These are phyloP conservation scores for Flagelloscypha sp. DNA, from an alignment of 768 basidiomycete genomes.

Conservation along the genomic window DNA sequence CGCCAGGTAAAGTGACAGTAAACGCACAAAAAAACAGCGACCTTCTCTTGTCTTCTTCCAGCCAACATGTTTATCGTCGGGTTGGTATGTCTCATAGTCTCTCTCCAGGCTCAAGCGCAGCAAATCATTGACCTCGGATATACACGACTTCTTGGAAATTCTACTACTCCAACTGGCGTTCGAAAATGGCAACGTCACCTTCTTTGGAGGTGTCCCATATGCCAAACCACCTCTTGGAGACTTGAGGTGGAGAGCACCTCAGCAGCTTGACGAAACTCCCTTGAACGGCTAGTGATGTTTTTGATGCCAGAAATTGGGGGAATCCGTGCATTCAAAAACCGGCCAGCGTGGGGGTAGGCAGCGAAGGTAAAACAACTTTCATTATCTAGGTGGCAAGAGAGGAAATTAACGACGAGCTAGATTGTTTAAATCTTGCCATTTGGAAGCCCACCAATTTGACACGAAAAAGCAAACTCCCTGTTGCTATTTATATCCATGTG, in stretches of 20 bases:
- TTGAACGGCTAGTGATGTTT: conserved; percentile 12
- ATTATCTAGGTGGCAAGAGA: neutral
- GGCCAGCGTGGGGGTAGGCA: conserved; percentile 26
- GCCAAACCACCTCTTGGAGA: conserved; percentile 26
- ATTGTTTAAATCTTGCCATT: conserved; percentile 27
- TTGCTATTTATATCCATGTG: conserved; percentile 32
- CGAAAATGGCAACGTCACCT: conserved; percentile 22
- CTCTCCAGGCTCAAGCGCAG: no score
- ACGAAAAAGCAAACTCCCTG: conserved; percentile 23
- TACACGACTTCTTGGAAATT: conserved; percentile 32
- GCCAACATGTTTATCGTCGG: no score
- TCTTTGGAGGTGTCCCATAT: conserved; percentile 30
- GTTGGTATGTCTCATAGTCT: no score
- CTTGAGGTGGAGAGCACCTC: conserved; percentile 25
- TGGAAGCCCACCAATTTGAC: conserved; percentile 26
- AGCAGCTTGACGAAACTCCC: conserved; percentile 18
- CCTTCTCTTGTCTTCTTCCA: no score
- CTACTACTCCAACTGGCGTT: conserved; percentile 28
- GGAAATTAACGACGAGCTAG: no score
- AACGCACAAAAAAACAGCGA: no score
- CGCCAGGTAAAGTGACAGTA: no score
- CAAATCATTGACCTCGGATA: conserved; percentile 34
- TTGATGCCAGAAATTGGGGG: conserved; percentile 28
- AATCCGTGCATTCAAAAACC: conserved; percentile 31
- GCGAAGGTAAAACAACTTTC: conserved; percentile 22